Evolutionary conservation across 306 rosid species (phyloP).

Genomic region (Sechiopsis laciniata): DNA sequence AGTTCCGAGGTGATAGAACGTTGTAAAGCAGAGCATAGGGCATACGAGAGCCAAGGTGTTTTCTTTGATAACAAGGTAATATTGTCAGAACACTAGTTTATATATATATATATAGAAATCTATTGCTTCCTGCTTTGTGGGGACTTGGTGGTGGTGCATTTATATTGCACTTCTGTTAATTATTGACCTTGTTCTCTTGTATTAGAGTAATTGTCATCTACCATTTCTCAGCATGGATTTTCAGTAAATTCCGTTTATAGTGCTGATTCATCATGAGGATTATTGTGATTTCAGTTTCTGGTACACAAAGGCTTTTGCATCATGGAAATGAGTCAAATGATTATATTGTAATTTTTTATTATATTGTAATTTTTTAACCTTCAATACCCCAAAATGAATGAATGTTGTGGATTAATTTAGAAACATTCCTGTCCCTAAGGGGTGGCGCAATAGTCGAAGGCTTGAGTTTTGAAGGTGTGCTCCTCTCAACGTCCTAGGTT

Average conservation of each 20-base stretch:
- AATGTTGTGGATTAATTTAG: not conserved
- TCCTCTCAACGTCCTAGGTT: too few species aligned
- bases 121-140: not conserved
- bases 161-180: slow-evolving; percentile 5
- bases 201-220: not conserved
- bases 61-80: slow-evolving; percentile 83
- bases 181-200: not conserved
- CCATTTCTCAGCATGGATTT: slow-evolving; percentile 4
- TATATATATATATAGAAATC: not conserved
- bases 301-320: not conserved
- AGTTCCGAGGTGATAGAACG: slow-evolving; percentile 74
- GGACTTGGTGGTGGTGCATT: slow-evolving; percentile 1
- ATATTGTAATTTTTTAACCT: not conserved
- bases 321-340: not conserved
- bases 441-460: too few species aligned
- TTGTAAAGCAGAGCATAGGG: slow-evolving; percentile 80
- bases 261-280: not conserved
- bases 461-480: too few species aligned
- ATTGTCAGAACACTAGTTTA: not conserved
- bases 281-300: not conserved
- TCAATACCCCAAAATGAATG: not conserved
- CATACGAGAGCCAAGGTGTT: slow-evolving; percentile 60
- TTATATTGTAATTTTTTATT: not conserved
- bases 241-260: not conserved
- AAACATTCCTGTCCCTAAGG: too few species aligned